Conservation (phyloP, 1,284 basidiomycete genomes). For the Malassezia brasiliensis region DNA sequence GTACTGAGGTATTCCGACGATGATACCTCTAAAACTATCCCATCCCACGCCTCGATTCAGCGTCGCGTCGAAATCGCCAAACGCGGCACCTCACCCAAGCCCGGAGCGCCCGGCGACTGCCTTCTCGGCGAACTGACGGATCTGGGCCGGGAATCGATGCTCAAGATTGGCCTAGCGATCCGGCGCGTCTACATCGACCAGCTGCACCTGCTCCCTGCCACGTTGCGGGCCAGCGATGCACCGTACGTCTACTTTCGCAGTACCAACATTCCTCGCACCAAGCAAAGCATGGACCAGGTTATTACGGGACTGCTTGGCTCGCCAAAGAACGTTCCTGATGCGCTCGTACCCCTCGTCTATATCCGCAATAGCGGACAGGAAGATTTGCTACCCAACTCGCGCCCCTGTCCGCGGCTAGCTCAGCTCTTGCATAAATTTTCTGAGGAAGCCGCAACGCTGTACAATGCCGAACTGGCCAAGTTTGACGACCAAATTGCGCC, state of each 20-base stretch:
- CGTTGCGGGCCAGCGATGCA: constrained; percentile 14
- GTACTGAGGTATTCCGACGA: constrained; percentile 21
- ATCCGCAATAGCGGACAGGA: constrained; percentile 56
- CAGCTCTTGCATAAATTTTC: constrained; percentile 29
- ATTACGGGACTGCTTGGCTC: constrained; percentile 54
- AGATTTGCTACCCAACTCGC: constrained; percentile 62
- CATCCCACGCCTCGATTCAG: constrained; percentile 24
- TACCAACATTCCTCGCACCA: constrained; percentile 67
- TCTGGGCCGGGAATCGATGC: constrained; percentile 63
- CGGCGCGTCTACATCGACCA: constrained; percentile 62
- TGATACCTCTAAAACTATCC: neutral
- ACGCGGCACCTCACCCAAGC: constrained; percentile 12
- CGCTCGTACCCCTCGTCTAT: constrained; percentile 24
- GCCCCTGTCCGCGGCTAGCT: constrained; percentile 58
- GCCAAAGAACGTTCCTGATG: constrained; percentile 8
- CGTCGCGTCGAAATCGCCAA: constrained; percentile 27
- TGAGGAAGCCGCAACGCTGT: constrained; percentile 52
- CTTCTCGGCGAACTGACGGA: constrained; percentile 71
- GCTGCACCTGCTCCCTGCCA: constrained; percentile 50
- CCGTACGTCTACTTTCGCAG: constrained; percentile 49
- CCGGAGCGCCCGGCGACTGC: constrained; percentile 36
- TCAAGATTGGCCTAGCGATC: constrained; percentile 58
- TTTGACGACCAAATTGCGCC: constrained; percentile 61
- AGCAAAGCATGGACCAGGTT: constrained; percentile 65
- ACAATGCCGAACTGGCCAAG: constrained; percentile 59